These are phyloP conservation scores for Hysterium pulicare DNA, from an alignment of 2,329 filamentous ascomycete species.

Conservation along the genomic window DNA sequence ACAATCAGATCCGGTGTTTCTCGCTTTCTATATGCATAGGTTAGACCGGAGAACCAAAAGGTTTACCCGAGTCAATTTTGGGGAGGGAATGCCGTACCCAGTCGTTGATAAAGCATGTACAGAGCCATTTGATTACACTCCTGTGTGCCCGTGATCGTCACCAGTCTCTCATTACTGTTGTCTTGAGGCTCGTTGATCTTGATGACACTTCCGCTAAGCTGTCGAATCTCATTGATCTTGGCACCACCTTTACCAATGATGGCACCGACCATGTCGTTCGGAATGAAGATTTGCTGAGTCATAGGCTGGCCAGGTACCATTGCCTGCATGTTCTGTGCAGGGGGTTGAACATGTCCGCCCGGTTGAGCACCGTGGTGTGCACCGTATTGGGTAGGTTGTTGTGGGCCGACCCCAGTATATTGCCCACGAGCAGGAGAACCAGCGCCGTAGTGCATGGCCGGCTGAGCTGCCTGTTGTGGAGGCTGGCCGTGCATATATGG, in stretches of 20 bases:
- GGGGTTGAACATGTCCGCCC: constrained; percentile 64
- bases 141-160: constrained; percentile 95
- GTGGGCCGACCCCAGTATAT: constrained; percentile 77
- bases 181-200: constrained; percentile 99
- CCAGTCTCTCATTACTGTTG: constrained; percentile 95
- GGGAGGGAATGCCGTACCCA: constrained; percentile 59
- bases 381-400: constrained; percentile 67
- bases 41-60: constrained; percentile 3
- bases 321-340: constrained; percentile 71
- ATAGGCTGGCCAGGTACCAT: constrained; percentile 72
- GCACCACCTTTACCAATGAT: constrained; percentile 98
- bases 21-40: constrained; percentile 60
- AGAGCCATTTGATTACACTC: constrained; percentile 99
- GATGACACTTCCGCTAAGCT: constrained; percentile 95
- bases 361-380: constrained; percentile 54
- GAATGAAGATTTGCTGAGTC: constrained; percentile 98
- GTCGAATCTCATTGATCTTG: constrained; percentile 99
- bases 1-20: constrained; percentile 70
- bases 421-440: constrained; percentile 65
- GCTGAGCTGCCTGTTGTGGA: constrained; percentile 47
- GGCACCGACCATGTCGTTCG: constrained; percentile 98
- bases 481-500: constrained; percentile 70
- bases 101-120: constrained; percentile 97
- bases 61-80: neutral
- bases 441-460: constrained; percentile 75